These are phyloP conservation scores for Rubia balearica DNA, from an alignment of 305 asterid genomes.

Conservation along the genomic window DNA sequence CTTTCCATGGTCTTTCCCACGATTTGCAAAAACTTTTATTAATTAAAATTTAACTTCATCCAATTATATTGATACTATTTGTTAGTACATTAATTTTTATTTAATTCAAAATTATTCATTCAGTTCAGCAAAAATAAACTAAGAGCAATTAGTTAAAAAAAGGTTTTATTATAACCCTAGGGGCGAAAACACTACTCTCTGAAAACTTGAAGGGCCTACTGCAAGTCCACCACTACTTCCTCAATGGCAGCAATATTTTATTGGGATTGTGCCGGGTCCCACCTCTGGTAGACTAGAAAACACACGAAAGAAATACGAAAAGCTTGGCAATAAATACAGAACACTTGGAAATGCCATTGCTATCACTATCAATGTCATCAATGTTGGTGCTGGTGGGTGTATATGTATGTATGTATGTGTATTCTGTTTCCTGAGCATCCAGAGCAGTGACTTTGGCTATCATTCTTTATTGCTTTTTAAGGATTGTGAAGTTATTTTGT, in stretches of 20 bases:
- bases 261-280: slow-evolving; percentile 23
- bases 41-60: no score
- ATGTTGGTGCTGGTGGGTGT: background rate
- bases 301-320: slow-evolving; percentile 1
- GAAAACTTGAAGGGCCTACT: background rate
- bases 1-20: no score
- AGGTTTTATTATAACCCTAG: background rate
- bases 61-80: no score
- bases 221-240: background rate
- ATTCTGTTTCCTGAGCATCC: background rate
- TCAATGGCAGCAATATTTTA: background rate
- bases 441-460: background rate
- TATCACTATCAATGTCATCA: slow-evolving; percentile 10
- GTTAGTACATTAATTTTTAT: no score
- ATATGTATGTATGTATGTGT: background rate
- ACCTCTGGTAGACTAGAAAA: background rate
- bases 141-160: no score
- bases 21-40: no score
- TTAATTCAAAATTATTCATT: no score
- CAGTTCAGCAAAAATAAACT: no score
- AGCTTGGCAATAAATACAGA: background rate
- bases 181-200: background rate
- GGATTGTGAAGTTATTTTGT: background rate
- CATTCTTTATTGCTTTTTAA: background rate
- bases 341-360: slow-evolving; percentile 1